A percentile compares a stretch with the other conserved stretches of the same genome.
These are phyloP conservation scores for Colletotrichum gigasporum DNA, from an alignment of 2,329 filamentous ascomycete species.

Conservation along the genomic window DNA sequence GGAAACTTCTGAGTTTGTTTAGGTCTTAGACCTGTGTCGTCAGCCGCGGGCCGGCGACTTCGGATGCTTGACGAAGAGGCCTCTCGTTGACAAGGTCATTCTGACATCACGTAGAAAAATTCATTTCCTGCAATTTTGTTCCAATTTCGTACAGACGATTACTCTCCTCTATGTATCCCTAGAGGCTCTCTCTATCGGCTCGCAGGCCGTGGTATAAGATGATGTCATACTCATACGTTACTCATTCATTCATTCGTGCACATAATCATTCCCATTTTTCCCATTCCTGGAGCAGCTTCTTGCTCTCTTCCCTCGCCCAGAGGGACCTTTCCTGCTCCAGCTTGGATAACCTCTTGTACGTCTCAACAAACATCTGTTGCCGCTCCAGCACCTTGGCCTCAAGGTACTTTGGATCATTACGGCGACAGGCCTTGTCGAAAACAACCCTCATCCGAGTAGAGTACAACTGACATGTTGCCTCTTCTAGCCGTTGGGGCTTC, in stretches of 20 bases:
- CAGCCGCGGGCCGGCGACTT: no score
- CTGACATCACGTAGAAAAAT: no score
- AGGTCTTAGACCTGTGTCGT: no score
- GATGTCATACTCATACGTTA: conserved; percentile 20
- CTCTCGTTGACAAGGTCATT: no score
- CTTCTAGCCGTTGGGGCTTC: conserved; percentile 63
- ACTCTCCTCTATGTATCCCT: conserved; percentile 16
- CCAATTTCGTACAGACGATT: conserved; percentile 14
- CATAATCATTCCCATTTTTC: conserved; percentile 62
- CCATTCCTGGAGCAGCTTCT: conserved; percentile 65
- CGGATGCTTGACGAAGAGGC: no score
- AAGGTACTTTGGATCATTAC: conserved; percentile 74
- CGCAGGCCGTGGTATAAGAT: conserved; percentile 21
- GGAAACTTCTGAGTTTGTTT: no score
- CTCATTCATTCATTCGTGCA: conserved; percentile 30
- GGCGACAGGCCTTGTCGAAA: conserved; percentile 73
- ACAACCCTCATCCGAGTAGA: conserved; percentile 80
- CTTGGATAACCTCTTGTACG: conserved; percentile 62
- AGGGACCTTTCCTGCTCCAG: conserved; percentile 47
- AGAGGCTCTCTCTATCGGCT: not conserved
- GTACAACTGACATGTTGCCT: conserved; percentile 80
- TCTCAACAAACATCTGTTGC: conserved; percentile 66
- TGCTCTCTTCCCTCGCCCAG: conserved; percentile 54
- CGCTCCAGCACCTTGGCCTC: conserved; percentile 65
- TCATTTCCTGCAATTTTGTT: no score